A percentile compares a stretch with the other conserved stretches of the same genome.
Evolutionary conservation across 257 asterid species (phyloP).

Genomic region (Solanum dulcamara): DNA sequence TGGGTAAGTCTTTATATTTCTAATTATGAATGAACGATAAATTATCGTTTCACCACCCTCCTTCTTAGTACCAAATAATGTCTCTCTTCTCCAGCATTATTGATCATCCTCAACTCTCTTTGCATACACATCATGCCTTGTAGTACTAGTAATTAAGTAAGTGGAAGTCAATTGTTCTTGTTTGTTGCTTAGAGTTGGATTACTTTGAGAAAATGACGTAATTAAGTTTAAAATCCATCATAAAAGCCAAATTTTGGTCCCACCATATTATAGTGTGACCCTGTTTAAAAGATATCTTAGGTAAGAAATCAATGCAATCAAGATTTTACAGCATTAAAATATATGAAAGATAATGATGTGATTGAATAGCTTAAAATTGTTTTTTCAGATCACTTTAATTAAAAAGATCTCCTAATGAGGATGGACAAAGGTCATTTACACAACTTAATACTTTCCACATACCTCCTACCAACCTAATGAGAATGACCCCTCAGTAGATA

Average conservation of each 20-base stretch:
- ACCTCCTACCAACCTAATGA: slow-evolving; percentile 19
- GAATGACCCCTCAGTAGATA: slow-evolving; percentile 26
- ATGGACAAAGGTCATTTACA: slow-evolving; percentile 6
- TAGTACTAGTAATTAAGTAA: no score
- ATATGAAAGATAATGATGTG: slow-evolving; percentile 14
- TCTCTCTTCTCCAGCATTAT: neutral
- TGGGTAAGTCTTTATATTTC: no score
- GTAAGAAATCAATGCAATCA: slow-evolving; percentile 33
- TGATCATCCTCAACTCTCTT: slow-evolving; percentile 4
- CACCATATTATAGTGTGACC: slow-evolving; percentile 10
- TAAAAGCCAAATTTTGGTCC: slow-evolving; percentile 23
- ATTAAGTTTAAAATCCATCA: slow-evolving; percentile 17
- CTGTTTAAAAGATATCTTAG: slow-evolving; percentile 28
- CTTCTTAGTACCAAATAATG: neutral
- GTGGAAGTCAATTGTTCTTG: no score
- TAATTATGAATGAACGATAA: neutral
- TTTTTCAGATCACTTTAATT: neutral
- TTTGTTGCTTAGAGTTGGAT: slow-evolving; percentile 18
- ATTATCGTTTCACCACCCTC: neutral
- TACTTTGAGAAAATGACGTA: slow-evolving; percentile 27
- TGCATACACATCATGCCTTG: neutral
- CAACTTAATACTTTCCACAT: slow-evolving; percentile 11
- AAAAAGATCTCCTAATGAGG: neutral
- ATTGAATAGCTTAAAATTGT: slow-evolving; percentile 8
- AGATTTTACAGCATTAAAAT: slow-evolving; percentile 16